Conservation (phyloP, 805 yeast species). For the Yamadazyma laniorum region DNA sequence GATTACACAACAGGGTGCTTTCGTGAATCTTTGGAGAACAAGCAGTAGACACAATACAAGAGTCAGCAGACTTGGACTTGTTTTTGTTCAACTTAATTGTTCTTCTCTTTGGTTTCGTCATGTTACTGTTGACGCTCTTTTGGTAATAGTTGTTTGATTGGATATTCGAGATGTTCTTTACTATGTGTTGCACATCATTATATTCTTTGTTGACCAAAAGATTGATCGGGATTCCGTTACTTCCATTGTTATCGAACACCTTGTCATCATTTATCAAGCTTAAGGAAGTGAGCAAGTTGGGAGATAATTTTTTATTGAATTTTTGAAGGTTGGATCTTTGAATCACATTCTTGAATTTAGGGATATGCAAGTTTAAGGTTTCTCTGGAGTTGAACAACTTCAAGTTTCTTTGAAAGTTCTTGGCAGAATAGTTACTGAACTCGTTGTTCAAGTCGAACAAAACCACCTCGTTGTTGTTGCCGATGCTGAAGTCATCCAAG, state of each 20-base stretch:
- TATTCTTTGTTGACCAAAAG: slow-evolving; percentile 29
- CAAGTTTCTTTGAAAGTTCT: slow-evolving; percentile 38
- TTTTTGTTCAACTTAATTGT: slow-evolving; percentile 30
- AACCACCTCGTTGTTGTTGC: slow-evolving; percentile 13
- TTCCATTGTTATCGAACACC: slow-evolving; percentile 16
- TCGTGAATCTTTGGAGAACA: background rate
- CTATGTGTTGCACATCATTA: slow-evolving; percentile 34
- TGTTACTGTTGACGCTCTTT: slow-evolving; percentile 18
- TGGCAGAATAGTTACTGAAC: slow-evolving; percentile 51
- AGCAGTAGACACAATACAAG: background rate
- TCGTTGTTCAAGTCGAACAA: slow-evolving; percentile 59
- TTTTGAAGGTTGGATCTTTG: slow-evolving; percentile 53
- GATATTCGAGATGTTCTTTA: slow-evolving; percentile 42
- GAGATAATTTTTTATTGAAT: slow-evolving; percentile 36
- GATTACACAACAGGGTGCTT: background rate
- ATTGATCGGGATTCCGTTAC: slow-evolving; percentile 41
- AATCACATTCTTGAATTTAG: slow-evolving; percentile 54
- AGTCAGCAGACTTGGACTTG: slow-evolving; percentile 3
- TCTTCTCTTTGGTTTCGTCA: slow-evolving; percentile 43
- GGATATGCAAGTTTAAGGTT: slow-evolving; percentile 69
- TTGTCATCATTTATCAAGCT: slow-evolving; percentile 23
- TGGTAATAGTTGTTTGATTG: slow-evolving; percentile 44
- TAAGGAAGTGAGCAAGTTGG: slow-evolving; percentile 37
- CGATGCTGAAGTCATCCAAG: slow-evolving; percentile 3
- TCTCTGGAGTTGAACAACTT: slow-evolving; percentile 68